Conservation (phyloP, 1,284 basidiomycete species). For the Ustilago esculenta region DNA sequence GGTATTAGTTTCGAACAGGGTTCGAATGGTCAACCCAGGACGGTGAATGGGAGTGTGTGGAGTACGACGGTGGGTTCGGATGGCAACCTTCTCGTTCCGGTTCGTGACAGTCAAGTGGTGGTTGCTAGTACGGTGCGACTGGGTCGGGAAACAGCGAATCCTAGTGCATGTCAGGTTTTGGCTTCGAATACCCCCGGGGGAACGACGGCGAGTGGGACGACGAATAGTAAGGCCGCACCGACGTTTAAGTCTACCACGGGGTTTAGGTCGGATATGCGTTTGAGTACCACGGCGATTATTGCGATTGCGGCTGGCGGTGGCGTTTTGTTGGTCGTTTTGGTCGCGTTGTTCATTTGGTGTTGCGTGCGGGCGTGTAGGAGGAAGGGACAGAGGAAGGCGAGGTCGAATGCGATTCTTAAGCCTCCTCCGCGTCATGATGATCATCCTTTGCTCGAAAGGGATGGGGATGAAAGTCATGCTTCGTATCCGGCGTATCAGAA, state of each 20-base stretch:
- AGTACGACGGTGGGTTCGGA: conserved; percentile 40
- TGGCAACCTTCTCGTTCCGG: conserved; percentile 42
- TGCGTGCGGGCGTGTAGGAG: conserved; percentile 42
- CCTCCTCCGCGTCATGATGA: conserved; percentile 30
- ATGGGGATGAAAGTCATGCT: conserved; percentile 16
- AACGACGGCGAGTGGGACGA: conserved; percentile 8
- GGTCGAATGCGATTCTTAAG: conserved; percentile 18
- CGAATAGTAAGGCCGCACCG: conserved; percentile 26
- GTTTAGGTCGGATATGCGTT: conserved; percentile 23
- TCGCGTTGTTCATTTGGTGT: conserved; percentile 43
- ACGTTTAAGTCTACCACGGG: conserved; percentile 54
- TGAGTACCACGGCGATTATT: conserved; percentile 42
- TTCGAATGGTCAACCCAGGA: conserved; percentile 29
- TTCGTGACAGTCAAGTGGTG: conserved; percentile 52
- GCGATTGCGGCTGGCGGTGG: conserved; percentile 42
- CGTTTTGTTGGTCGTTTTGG: conserved; percentile 26
- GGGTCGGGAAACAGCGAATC: conserved; percentile 31
- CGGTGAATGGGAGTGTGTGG: conserved; percentile 25
- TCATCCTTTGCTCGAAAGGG: conserved; percentile 26
- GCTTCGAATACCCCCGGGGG: conserved; percentile 2
- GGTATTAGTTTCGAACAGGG: conserved; percentile 51
- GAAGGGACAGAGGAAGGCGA: conserved; percentile 33
- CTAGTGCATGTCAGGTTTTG: conserved; percentile 24
- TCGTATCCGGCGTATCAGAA: conserved; percentile 29
- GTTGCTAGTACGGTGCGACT: conserved; percentile 41